A percentile compares a stretch with the other conserved stretches of the same genome.
Conservation (phyloP, 2,329 filamentous ascomycete species). For the Fusarium acutatum region DNA sequence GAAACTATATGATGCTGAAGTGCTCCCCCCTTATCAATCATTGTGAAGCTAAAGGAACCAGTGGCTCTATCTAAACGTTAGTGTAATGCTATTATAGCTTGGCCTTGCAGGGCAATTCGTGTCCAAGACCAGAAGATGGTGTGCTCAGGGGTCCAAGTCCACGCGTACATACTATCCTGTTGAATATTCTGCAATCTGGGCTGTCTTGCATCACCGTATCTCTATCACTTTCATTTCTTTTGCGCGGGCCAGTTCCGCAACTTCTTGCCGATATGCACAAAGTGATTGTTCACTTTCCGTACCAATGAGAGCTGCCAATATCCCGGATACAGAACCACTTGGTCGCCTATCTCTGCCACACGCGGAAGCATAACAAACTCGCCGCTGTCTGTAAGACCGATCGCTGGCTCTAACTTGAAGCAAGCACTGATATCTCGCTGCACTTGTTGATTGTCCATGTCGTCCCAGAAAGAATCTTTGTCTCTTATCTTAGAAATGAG, state of each 20-base stretch:
- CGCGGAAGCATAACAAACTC: not conserved
- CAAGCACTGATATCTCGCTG: not conserved
- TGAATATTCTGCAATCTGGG: no score
- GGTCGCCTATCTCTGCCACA: not conserved
- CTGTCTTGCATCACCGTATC: not conserved
- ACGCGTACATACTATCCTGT: not conserved
- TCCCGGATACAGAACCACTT: not conserved
- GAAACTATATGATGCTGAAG: not conserved
- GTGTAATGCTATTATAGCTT: not conserved
- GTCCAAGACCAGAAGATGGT: not conserved
- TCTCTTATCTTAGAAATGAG: not conserved
- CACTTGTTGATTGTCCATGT: accelerated
- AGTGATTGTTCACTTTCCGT: not conserved
- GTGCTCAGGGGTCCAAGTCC: not conserved
- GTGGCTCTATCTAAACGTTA: not conserved
- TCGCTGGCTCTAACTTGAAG: not conserved
- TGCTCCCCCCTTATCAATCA: not conserved
- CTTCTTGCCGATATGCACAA: not conserved
- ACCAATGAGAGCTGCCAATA: not conserved
- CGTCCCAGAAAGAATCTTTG: accelerated
- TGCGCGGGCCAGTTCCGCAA: not conserved
- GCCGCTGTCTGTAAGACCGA: not conserved
- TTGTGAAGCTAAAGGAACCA: not conserved
- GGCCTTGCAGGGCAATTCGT: not conserved
- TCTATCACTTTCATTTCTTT: not conserved